phyloP scores from a whole-genome alignment of 768 basidiomycete genomes.

The Clitopilus hobsonii region DNA sequence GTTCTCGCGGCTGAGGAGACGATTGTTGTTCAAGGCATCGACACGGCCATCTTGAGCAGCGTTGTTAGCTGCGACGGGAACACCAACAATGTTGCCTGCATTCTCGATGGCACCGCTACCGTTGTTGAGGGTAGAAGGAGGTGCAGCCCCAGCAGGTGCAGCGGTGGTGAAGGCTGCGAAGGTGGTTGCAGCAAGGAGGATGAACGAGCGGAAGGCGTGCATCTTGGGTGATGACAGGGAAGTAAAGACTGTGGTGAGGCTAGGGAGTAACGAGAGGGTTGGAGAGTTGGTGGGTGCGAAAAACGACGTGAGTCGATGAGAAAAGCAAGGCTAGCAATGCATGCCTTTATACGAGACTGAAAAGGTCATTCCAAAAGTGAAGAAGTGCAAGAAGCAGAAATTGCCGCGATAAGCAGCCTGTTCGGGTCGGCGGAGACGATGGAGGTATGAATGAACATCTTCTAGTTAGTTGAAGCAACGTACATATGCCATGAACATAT shows the following conservation, averaged over 20 bases:
- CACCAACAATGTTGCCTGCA: no score
- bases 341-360: background rate
- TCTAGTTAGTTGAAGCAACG: no score
- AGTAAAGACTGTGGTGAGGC: background rate
- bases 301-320: background rate
- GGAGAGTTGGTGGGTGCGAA: background rate
- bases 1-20: background rate
- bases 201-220: background rate
- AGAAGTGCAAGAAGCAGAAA: background rate
- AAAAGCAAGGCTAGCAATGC: background rate
- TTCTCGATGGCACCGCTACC: background rate
- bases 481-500: no score
- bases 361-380: no score
- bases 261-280: background rate
- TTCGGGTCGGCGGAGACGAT: background rate
- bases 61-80: background rate
- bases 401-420: background rate
- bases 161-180: background rate
- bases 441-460: no score
- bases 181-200: background rate
- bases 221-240: background rate
- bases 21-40: background rate
- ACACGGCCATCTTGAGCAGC: background rate
- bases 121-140: background rate
- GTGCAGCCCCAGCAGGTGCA: background rate